phyloP scores from a whole-genome alignment of 805 yeast species.

The Cephaloascus fragrans region DNA sequence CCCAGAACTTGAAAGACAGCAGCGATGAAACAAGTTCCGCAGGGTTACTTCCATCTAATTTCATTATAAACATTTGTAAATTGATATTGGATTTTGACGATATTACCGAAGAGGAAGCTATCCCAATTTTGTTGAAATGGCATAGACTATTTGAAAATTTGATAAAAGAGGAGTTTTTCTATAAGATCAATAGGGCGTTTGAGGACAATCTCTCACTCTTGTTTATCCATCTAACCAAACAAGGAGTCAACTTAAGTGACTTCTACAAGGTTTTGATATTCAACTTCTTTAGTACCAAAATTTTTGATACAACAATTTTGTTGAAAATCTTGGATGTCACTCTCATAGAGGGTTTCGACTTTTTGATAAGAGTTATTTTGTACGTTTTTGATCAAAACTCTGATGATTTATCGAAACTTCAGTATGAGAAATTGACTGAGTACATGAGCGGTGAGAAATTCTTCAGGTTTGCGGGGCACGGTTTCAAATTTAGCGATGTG shows the following conservation, averaged over 20 bases:
- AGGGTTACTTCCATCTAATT: background rate
- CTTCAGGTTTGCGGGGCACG: conserved; percentile 3
- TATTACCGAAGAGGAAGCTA: background rate
- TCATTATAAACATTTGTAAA: background rate
- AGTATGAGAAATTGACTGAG: conserved; percentile 16
- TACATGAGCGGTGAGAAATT: conserved; percentile 11
- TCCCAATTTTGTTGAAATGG: conserved; percentile 15
- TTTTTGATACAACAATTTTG: conserved; percentile 2
- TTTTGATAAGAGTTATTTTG: conserved; percentile 17
- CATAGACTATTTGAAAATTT: conserved; percentile 15
- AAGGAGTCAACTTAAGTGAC: conserved; percentile 20
- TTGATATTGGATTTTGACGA: background rate
- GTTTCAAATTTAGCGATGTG: conserved; percentile 6
- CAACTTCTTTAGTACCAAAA: conserved; percentile 11
- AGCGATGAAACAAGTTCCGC: background rate
- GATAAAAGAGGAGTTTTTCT: conserved; percentile 21
- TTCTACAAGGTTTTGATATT: conserved; percentile 11
- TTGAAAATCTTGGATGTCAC: conserved; percentile 20
- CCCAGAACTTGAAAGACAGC: background rate
- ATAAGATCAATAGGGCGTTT: conserved; percentile 22
- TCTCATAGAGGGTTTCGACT: conserved; percentile 29
- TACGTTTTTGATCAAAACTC: conserved; percentile 11
- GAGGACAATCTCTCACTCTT: conserved; percentile 19
- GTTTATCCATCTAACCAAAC: conserved; percentile 22
- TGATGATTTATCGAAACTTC: conserved; percentile 8